These are phyloP conservation scores for Corrigiola litoralis DNA, from an alignment of 179 eudicot species.

Conservation along the genomic window DNA sequence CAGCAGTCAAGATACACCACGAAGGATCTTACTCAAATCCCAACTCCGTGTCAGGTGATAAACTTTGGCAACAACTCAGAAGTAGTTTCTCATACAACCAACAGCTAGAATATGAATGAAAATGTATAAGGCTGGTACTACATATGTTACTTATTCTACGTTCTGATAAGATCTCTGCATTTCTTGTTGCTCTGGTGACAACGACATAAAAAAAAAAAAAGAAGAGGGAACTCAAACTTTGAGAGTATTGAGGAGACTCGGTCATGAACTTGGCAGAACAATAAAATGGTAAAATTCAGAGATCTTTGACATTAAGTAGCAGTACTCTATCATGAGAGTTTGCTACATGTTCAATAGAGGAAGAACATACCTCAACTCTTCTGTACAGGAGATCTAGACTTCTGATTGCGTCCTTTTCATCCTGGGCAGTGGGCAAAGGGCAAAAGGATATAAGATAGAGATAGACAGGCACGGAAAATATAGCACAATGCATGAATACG, in stretches of 20 bases:
- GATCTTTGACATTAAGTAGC: background rate
- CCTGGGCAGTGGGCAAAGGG: constrained; percentile 48
- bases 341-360: background rate
- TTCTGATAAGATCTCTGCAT: background rate
- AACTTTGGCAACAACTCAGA: background rate
- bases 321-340: background rate
- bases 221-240: too few species aligned
- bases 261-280: background rate
- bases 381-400: constrained; percentile 95
- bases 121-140: background rate
- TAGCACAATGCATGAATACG: background rate
- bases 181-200: background rate
- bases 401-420: constrained; percentile 89
- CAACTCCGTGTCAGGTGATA: too few species aligned
- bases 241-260: background rate
- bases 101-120: background rate
- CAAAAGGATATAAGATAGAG: background rate
- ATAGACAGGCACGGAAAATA: constrained; percentile 3
- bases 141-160: background rate
- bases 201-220: background rate
- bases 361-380: constrained; percentile 75
- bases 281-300: background rate
- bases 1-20: too few species aligned
- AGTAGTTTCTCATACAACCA: too few species aligned
- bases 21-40: too few species aligned